phyloP scores from a whole-genome alignment of 73 alveolate species.

The Paramecium octaurelia region DNA sequence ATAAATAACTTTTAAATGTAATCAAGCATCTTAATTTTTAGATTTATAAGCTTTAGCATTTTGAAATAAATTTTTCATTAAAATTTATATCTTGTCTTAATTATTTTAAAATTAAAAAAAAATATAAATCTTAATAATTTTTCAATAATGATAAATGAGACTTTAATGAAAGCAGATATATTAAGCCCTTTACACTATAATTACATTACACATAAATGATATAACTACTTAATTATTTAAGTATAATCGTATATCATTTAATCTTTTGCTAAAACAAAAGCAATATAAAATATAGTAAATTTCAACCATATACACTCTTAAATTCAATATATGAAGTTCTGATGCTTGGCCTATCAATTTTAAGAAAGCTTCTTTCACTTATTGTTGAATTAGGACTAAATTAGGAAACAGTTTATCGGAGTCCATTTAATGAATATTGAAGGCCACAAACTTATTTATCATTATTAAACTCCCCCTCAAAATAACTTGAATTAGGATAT shows the following conservation, averaged over 20 bases:
- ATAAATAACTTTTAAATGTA: no score
- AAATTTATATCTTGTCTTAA: no score
- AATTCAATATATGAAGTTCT: not conserved
- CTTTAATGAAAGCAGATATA: not conserved
- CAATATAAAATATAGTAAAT: not conserved
- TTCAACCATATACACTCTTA: not conserved
- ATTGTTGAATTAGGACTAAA: not conserved
- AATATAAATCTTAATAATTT: not conserved
- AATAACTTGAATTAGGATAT: slow-evolving; percentile 67
- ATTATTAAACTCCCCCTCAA: slow-evolving; percentile 77
- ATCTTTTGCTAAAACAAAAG: not conserved
- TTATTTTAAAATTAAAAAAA: no score
- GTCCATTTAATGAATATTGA: not conserved
- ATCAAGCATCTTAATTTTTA: no score
- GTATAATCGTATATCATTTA: no score
- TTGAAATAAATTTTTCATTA: not conserved
- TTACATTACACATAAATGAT: no score
- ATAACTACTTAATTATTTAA: no score
- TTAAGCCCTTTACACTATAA: not conserved
- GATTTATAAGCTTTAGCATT: no score
- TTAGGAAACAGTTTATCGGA: not conserved
- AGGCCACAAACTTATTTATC: slow-evolving; percentile 58
- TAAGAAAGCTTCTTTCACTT: not conserved
- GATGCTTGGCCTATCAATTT: not conserved
- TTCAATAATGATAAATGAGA: not conserved